These are phyloP conservation scores for Discostella stelligeroides DNA, from an alignment of 108 stramenopile genomes.

Conservation along the genomic window DNA sequence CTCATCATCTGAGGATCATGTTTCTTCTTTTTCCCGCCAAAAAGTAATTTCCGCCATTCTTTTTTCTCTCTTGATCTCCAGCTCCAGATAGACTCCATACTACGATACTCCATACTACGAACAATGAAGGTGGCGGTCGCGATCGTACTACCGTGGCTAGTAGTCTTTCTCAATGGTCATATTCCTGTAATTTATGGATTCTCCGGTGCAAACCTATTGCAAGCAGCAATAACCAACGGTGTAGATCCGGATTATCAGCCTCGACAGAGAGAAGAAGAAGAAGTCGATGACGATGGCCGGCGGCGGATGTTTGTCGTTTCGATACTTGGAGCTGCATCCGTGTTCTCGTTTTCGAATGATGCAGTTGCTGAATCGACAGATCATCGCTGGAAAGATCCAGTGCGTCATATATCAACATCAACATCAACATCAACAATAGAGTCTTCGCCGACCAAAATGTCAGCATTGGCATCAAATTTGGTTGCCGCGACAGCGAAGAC, in stretches of 20 bases:
- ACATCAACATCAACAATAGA: background rate
- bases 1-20: too few species aligned
- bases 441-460: background rate
- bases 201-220: too few species aligned
- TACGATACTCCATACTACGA: too few species aligned
- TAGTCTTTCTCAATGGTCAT: too few species aligned
- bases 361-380: slow-evolving; percentile 9
- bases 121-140: too few species aligned
- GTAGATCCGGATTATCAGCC: background rate
- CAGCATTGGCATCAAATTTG: background rate
- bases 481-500: background rate
- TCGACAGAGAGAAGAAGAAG: slow-evolving; percentile 3
- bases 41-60: too few species aligned
- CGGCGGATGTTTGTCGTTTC: slow-evolving; percentile 16
- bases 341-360: slow-evolving; percentile 24
- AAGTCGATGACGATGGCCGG: background rate
- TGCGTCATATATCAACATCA: background rate
- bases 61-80: too few species aligned
- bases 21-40: too few species aligned
- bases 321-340: slow-evolving; percentile 23
- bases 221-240: too few species aligned
- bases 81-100: too few species aligned
- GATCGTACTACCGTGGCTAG: too few species aligned
- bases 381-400: background rate
- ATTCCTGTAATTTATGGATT: too few species aligned